Evolutionary conservation across 2,329 filamentous ascomycete genomes (phyloP).

Genomic region (Phialophora verrucosa): DNA sequence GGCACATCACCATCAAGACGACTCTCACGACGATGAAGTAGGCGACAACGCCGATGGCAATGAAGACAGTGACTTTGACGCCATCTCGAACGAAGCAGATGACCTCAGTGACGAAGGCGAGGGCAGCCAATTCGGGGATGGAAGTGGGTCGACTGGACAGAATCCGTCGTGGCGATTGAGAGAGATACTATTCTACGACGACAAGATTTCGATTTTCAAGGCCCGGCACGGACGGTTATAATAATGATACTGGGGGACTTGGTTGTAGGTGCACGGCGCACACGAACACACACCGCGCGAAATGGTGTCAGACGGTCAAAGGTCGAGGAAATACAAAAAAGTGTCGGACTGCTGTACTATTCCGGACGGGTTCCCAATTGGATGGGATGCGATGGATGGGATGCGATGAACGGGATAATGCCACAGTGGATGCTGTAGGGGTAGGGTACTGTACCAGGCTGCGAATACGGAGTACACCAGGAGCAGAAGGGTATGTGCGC

Average conservation of each 20-base stretch:
- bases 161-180: constrained; percentile 63
- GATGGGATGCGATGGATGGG: neutral
- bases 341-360: neutral
- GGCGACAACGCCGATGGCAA: constrained; percentile 39
- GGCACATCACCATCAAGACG: constrained; percentile 43
- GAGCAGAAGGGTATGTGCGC: neutral
- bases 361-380: neutral
- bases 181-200: constrained; percentile 84
- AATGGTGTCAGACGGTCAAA: neutral
- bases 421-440: neutral
- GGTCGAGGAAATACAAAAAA: neutral
- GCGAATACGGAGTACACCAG: neutral
- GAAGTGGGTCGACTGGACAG: constrained; percentile 42
- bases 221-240: constrained; percentile 66
- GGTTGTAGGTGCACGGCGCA: neutral
- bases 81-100: constrained; percentile 46
- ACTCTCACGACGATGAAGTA: constrained; percentile 45
- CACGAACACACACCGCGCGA: neutral
- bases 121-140: constrained; percentile 52
- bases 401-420: neutral
- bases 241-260: neutral
- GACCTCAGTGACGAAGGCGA: constrained; percentile 56
- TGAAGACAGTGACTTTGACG: constrained; percentile 41
- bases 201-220: constrained; percentile 81
- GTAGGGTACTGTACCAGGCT: neutral